Percentiles rank a stretch among this genome's conserved stretches.
These are phyloP conservation scores for Helianthus tuberosus DNA, from an alignment of 129 eudicot genomes.

Conservation along the genomic window DNA sequence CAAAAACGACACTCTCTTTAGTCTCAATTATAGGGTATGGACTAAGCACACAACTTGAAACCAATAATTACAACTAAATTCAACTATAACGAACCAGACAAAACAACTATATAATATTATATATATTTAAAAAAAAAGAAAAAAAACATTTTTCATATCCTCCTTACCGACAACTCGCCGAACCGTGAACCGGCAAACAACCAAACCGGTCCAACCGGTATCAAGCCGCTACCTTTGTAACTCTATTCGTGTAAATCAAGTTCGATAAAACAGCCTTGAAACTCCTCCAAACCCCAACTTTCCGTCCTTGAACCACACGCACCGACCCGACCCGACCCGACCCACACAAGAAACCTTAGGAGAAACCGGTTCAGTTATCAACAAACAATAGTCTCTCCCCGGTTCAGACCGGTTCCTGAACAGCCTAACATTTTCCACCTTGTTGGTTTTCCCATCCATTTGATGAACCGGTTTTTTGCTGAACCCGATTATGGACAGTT, in stretches of 20 bases:
- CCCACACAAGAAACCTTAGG: constrained; percentile 66
- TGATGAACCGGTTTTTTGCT: constrained; percentile 30
- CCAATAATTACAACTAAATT: constrained; percentile 34
- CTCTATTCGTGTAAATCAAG: constrained; percentile 32
- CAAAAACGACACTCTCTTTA: constrained; percentile 22
- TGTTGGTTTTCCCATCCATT: constrained; percentile 19
- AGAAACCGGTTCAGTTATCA: constrained; percentile 53
- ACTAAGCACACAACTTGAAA: constrained; percentile 19
- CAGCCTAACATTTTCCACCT: constrained; percentile 27
- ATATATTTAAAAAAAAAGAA: background rate
- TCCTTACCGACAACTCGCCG: constrained; percentile 13
- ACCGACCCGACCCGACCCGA: constrained; percentile 51
- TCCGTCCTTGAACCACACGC: constrained; percentile 28
- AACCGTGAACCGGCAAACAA: constrained; percentile 7
- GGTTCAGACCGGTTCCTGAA: constrained; percentile 64
- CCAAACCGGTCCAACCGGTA: constrained; percentile 23
- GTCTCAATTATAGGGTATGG: constrained; percentile 22
- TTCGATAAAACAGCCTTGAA: constrained; percentile 39
- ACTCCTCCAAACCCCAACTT: constrained; percentile 42
- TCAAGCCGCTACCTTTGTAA: constrained; percentile 18
- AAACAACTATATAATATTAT: background rate
- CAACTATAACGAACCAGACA: constrained; percentile 26
- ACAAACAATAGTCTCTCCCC: constrained; percentile 38
- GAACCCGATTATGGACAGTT: constrained; percentile 46
- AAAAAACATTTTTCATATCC: background rate